Base-by-base conservation (phyloP, 257 asterid species). In the Solanum sitiens region DNA sequence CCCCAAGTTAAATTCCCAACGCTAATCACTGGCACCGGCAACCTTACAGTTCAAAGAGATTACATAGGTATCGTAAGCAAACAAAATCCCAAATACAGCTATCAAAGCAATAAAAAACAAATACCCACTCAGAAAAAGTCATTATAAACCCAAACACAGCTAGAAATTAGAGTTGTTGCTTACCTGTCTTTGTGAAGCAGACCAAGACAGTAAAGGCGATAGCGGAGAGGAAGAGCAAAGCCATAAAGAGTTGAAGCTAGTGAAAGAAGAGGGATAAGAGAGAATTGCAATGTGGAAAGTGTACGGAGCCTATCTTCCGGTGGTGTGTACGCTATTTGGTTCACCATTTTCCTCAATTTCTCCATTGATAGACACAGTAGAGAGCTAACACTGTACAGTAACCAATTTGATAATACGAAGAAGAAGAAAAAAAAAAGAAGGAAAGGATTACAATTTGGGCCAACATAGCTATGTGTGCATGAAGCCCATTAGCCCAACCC, bases 1-100 rank as follows among this genome's bases (percentile, higher is more conserved):
- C 99, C 99, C 99, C 99, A 95, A 32, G 99, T 97, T 93, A 97
- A 89, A 92, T 97, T 97, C 86, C 99, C 99, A 44, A 97, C 98
- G 87, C 98, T 92, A 50, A 97, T 93, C 92, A 95, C 98, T 83
- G 97, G 93, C 75, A 95, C 95, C 21, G 98, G 96, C 89, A 96
- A 88, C 96, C 99, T 96, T 61, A 53, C 72, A 42, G 86, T 56
- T 47, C 56, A 39, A 20, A 37, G 45, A 50, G 2, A 68, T 45
- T 23, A 42, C 65, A 73, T 8, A 11, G 30, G 4, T 71, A 76
- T 32, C 6, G 21, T 61, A 30, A 67, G 37, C 72, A 68, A 82
- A 15, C 65, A 11, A 71, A 83, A 68, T 25, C 23, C 77, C 21
- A 71, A 71, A 71, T 32, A 33, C 77, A 33, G 47, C 80, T 73